Evolutionary conservation across 768 basidiomycete genomes (phyloP), one percentile per base, ranked within the genome.

Genomic region (Trametes gibbosa): DNA sequence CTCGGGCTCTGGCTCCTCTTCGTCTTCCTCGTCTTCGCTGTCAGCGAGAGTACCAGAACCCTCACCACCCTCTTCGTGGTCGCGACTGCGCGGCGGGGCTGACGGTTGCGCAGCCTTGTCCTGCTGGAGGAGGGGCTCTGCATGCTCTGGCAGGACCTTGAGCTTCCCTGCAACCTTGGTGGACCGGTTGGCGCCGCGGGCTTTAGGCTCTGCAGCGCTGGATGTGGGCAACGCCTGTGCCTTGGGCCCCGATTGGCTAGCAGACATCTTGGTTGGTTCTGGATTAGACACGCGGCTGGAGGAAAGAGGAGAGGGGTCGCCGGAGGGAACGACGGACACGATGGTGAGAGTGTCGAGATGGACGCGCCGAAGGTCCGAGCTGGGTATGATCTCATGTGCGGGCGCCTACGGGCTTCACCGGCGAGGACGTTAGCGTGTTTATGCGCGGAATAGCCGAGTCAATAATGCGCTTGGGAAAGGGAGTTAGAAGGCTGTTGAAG

Each of bases 121-220:
- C 46, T 68, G 62, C 32, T 67, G 68, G 16, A 71, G 58, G 3
- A 64, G 63, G 14, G 78, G 76, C 34, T 90, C 87, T 6, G 88
- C 90, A 67, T 93, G 87, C 68, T 94, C 92, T 48, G 92, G 92
- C 29, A 94, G 79, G 16, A 94, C 90, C 69, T 94, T 93, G 63
- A 94, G 83, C 71, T 94, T 94, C 43, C 90, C 90, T 13, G 87
- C 86, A 9, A 87, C 83, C 69, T 92, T 92, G 0, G 90, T 90
- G 19, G 88, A 85, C 63, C 90, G 79, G 65, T 90, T 90, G 14
- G 89, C 88, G 0, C 89, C 88, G 53, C 89, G 80, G 21, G 79
- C 74, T 65, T 88, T 90, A 12, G 76, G 71, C 60, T 87, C 85
- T 13, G 66, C 64, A 14, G 68, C 23, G 51, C 37, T 55, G 29